Evolutionary conservation across 768 basidiomycete genomes (phyloP).

Genomic region (Rhodotorula taiwanensis): DNA sequence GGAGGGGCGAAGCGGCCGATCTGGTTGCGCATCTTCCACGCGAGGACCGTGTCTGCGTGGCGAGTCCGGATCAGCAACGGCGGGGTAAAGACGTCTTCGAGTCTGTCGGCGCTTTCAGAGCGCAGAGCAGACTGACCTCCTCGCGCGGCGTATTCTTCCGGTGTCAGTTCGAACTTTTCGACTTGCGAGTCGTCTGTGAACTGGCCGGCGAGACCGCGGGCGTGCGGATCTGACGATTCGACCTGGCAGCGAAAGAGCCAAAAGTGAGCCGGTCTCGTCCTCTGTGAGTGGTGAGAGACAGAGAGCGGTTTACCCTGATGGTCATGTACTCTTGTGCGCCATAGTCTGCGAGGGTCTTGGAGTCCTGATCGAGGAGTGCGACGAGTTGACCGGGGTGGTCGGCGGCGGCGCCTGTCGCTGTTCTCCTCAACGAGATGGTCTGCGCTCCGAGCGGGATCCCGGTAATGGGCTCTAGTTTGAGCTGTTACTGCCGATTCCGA

Average conservation of each 20-base stretch:
- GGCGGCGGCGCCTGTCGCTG: conserved; percentile 46
- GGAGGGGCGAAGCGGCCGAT: conserved; percentile 72
- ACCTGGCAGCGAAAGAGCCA: conserved; percentile 49
- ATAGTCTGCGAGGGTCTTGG: conserved; percentile 64
- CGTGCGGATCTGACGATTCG: conserved; percentile 71
- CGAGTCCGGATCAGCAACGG: not conserved
- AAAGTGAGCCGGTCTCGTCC: too few relatives aligned
- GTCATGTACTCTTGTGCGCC: conserved; percentile 69
- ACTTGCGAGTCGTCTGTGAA: conserved; percentile 76
- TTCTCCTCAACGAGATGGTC: conserved; percentile 56
- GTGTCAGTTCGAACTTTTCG: conserved; percentile 83
- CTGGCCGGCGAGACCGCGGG: conserved; percentile 61
- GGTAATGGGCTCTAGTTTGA: conserved; percentile 82
- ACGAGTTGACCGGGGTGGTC: conserved; percentile 49
- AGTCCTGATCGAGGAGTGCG: conserved; percentile 59
- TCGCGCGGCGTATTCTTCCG: conserved; percentile 71
- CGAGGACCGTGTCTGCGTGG: conserved; percentile 74
- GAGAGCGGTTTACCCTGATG: conserved; percentile 61
- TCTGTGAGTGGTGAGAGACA: too few relatives aligned
- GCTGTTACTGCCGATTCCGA: conserved; percentile 50
- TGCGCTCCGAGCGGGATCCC: conserved; percentile 76
- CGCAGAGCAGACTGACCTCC: conserved; percentile 54
- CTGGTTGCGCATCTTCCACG: conserved; percentile 77
- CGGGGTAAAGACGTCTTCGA: not conserved
- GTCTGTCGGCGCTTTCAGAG: not conserved